Evolutionary conservation across 257 asterid genomes (phyloP), one percentile per base, ranked within the genome.

Genomic region (Lycium barbarum): DNA sequence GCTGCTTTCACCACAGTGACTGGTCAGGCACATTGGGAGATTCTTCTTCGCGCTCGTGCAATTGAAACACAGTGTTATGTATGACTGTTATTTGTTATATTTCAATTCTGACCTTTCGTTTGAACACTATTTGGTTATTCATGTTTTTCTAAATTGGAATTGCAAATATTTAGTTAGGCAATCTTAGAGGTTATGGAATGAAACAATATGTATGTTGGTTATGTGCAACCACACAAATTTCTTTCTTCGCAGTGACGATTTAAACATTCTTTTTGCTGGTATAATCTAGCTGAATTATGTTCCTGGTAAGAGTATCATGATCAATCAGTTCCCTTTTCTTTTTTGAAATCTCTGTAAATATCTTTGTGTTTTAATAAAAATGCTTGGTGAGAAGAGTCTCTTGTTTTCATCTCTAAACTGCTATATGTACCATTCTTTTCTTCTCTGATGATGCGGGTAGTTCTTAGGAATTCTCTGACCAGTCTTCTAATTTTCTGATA

Each of bases 11-110:
- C 99, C 5, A 88, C 65, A 54, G 95, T 92, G 79, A 94, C 99
- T 7, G 99, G 99, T 84, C 90, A 86, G 85, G 98, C 99, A 36
- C 99, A 96, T 83, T 94, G 98, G 99, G 99, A 94, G 90, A 84
- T 93, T 80, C 93, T 96, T 89, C 98, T 96, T 35, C 98, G 98
- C 22, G 98, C 98, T 20, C 96, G 98, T 84, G 99, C 99, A 54
- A 92, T 96, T 63, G 98, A 96, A 90, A 96, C 98, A 54, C 99
- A 94, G 87, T 94, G 99, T 83, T 96, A 96, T 49, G 98, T 96
- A 92, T 78, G 94, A 65, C 9, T 2, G 7, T 3, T 14, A 76
- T 76, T 47, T 26, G 63, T 53, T 14, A 26, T 76, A 7, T 0
- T 76, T 76, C 47, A 53, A 51, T 9, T 8, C 47, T 22, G 65